A percentile compares a stretch with the other conserved stretches of the same genome.
These are phyloP conservation scores for Amoebophrya sp. DNA, from an alignment of 169 alveolate species.

Conservation along the genomic window DNA sequence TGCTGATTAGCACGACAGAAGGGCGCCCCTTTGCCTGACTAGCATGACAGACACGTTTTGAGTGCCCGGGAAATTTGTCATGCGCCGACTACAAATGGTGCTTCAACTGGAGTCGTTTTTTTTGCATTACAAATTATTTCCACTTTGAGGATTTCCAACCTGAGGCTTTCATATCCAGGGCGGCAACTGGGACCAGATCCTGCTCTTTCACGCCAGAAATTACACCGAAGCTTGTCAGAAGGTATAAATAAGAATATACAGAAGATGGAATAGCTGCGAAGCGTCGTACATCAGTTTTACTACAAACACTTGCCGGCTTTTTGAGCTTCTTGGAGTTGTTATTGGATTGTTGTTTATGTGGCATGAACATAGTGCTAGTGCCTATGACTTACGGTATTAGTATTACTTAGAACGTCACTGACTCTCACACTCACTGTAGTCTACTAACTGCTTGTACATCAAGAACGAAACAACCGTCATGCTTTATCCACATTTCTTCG, in stretches of 20 bases:
- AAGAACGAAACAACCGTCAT: background rate
- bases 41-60: background rate
- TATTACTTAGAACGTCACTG: background rate
- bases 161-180: no score
- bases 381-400: background rate
- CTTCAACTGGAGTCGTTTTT: no score
- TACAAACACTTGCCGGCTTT: no score
- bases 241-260: background rate
- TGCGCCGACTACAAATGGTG: no score
- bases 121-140: no score
- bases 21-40: background rate
- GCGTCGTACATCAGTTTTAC: background rate
- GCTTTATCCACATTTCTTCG: no score
- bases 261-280: background rate
- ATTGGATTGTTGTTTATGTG: background rate
- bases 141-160: no score
- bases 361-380: background rate
- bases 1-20: no score
- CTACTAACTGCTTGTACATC: no score
- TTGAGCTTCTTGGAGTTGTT: no score
- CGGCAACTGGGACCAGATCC: slow-evolving; percentile 46
- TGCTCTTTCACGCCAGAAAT: slow-evolving; percentile 37
- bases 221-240: slow-evolving; percentile 39
- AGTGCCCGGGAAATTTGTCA: no score
- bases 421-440: background rate